Conservation (phyloP, 208 protist species). For the Zelonia costaricensis region DNA sequence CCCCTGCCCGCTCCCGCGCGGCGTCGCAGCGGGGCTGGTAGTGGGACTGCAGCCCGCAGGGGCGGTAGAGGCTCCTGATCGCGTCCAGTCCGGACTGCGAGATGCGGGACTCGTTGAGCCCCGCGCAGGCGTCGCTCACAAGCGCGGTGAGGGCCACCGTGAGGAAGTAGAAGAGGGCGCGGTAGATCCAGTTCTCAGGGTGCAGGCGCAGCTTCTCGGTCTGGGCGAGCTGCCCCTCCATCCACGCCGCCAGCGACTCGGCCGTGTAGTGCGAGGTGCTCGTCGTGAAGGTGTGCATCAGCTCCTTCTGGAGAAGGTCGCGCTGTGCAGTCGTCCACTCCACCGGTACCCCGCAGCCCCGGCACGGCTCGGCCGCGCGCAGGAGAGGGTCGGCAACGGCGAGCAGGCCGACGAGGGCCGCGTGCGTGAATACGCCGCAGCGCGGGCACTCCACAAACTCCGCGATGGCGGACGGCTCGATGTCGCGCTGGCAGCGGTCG, state of each 20-base stretch:
- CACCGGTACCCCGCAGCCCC: constrained; percentile 24
- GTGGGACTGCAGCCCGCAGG: constrained; percentile 20
- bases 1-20: neutral
- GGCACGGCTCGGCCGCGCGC: constrained; percentile 19
- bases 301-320: constrained; percentile 16
- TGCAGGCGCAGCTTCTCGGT: constrained; percentile 40
- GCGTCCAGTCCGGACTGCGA: constrained; percentile 5
- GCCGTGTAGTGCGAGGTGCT: constrained; percentile 23
- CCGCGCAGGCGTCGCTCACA: constrained; percentile 16
- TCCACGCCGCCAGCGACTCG: constrained; percentile 37
- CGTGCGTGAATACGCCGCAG: constrained; percentile 55
- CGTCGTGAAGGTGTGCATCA: constrained; percentile 34
- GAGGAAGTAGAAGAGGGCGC: constrained; percentile 45
- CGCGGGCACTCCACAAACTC: constrained; percentile 61
- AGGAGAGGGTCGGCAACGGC: constrained; percentile 30
- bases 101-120: constrained; percentile 15
- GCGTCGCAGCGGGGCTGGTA: constrained; percentile 25
- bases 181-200: constrained; percentile 73
- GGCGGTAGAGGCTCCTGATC: constrained; percentile 19
- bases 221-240: constrained; percentile 30
- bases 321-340: constrained; percentile 32
- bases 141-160: constrained; percentile 38
- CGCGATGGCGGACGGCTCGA: constrained; percentile 33
- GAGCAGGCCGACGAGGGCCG: constrained; percentile 32
- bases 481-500: constrained; percentile 60